Evolutionary conservation across 805 yeast species (phyloP), one percentile per base, ranked within the genome.

Genomic region (Diddensiella transvaalensis): DNA sequence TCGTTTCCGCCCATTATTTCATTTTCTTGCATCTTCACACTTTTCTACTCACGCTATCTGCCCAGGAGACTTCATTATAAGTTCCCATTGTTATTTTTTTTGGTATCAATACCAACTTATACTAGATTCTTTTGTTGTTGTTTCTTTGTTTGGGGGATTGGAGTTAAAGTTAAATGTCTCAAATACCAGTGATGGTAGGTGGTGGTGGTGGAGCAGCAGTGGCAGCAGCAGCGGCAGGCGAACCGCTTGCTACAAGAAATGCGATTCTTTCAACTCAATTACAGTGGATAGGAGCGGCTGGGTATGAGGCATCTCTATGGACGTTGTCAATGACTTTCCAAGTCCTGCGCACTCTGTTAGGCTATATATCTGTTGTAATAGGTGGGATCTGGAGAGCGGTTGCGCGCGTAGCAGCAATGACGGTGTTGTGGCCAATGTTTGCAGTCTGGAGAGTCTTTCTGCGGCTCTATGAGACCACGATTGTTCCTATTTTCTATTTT

Each of bases 401-500:
- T 26, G 32, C 32, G 32, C 8, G 32, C 8, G 8, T 26, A 13
- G 38, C 38, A 13, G 8, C 38, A 6, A 6, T 35, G 8, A 35
- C 38, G 17, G 8, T 35, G 15, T 17, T 35, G 17, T 35, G 38
- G 38, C 38, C 38, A 17, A 35, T 35, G 8, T 35, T 35, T 35
- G 17, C 21, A 8, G 38, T 35, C 10, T 52, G 54, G 54, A 37
- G 43, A 13, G 30, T 48, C 19, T 52, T 52, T 37, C 17, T 48
- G 5, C 21, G 21, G 18, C 23, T 50, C n/a, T 52, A 50, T 29
- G 46, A 50, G 17, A 46, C 48, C 10, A 32, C 54, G 17, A 30
- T 54, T 4, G 36, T 47, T 3, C 58, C 58, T 15, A 42, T 54
- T n/a, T 52, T 53, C 45, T 54, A 50, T 44, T 54, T 54, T 40